A percentile compares a stretch with the other conserved stretches of the same genome.
These are phyloP conservation scores for Chenopodium formosanum DNA, from an alignment of 148 eudicot species.

Conservation along the genomic window DNA sequence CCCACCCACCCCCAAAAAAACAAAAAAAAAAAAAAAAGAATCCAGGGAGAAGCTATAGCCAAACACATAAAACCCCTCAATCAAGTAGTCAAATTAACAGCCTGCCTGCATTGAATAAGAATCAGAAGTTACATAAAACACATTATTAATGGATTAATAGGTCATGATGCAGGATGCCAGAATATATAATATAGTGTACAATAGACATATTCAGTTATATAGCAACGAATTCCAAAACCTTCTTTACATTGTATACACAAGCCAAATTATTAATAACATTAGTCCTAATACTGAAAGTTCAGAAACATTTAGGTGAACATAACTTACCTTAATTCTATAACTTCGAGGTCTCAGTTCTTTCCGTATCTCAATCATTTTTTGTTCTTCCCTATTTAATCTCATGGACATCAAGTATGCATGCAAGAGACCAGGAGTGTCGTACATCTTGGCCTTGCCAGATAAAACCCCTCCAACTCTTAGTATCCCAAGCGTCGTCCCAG, in stretches of 20 bases:
- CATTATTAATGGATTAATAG: background rate
- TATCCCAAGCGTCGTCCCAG: slow-evolving; percentile 96
- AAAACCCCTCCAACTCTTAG: slow-evolving; percentile 85
- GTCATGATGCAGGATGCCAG: background rate
- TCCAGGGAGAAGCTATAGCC: background rate
- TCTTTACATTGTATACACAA: background rate
- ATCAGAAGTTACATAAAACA: background rate
- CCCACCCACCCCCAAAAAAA: no score
- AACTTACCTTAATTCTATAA: slow-evolving; percentile 81
- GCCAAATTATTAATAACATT: background rate
- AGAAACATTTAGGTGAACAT: slow-evolving; percentile 9
- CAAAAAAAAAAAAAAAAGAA: no score
- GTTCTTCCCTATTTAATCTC: slow-evolving; percentile 87
- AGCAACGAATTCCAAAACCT: background rate
- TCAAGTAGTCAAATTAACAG: background rate
- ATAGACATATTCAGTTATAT: slow-evolving; percentile 1
- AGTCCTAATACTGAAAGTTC: background rate
- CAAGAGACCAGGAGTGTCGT: slow-evolving; percentile 89
- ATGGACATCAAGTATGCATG: slow-evolving; percentile 85
- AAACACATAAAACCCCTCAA: background rate
- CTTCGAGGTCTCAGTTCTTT: slow-evolving; percentile 83
- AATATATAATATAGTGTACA: background rate
- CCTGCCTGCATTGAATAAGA: background rate
- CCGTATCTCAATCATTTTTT: slow-evolving; percentile 88
- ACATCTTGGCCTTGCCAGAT: slow-evolving; percentile 93